Base-by-base conservation (phyloP, 495 filamentous ascomycete genomes). In the Neurospora sp. region DNA sequence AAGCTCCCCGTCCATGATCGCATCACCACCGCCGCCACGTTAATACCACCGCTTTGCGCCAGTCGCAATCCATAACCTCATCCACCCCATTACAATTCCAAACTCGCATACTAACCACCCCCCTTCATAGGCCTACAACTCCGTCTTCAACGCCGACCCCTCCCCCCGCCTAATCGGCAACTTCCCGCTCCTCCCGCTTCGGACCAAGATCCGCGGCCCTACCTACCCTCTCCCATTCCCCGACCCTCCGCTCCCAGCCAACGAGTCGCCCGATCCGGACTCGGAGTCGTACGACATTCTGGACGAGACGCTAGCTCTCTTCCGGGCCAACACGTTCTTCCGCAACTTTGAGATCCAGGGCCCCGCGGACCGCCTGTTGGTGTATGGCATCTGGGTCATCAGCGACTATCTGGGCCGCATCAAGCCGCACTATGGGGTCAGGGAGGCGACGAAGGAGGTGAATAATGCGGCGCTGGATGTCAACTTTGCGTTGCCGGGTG, bases 331-430 rank as follows among this genome's bases (percentile, higher is more conserved):
- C 85, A 98, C 96, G 48, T 90, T 99, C 79, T 99, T 99, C 86
- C 92, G 96, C 76, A 99, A 99, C 86, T 99, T 99, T 79, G 96
- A 98, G 86, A 97, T 98, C 88, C 94, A 97, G 80, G 96, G 96
- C 20, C 93, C 94, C 39, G 96, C 96, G 71, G 96, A 99, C 83
- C 88, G 96, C 65, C 89, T 97, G 80, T 85, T 99, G 73, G 96
- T 99, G 76, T 99, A 99, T 83, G 94, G 95, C 70, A 98, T 97
- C 78, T 86, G 98, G 74, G 98, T 94, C 83, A 85, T 98, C 76
- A 93, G 89, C 78, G 94, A 98, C 78, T 94, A 92, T 74, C 85
- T 99, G 80, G 82, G 86, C 72, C 95, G 94, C 87, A 91, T 99
- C 76, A 91, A 90, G 83, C 90, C 93, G 76, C 75, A 80, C 73